Evolutionary conservation across 495 filamentous ascomycete genomes (phyloP), one percentile per base, ranked within the genome.

Genomic region (Aspergillus steynii): DNA sequence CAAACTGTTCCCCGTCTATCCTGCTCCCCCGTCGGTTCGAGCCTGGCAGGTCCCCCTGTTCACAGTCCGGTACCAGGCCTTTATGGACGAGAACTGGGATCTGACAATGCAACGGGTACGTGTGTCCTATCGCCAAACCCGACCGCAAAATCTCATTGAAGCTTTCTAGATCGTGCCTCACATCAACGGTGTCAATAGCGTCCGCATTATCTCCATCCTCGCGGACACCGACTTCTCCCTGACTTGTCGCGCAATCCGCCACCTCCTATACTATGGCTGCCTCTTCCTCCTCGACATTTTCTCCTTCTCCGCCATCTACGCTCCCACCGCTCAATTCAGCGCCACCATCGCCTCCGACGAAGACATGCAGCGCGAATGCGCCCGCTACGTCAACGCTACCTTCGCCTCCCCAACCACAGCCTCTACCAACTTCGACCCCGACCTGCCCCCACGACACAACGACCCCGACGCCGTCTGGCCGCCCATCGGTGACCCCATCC

Each of bases 1-100:
- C 81, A 97, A 97, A 72, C 85, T 96, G 53, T 96, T 97, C 75
- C 92, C 91, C 0, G 85, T 88, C 53, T 92, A 93, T 66, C 82
- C 87, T 2, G 84, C 86, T 6, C 93, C 94, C 0, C 86, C 93
- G 0, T 81, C 85, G 6, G 86, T 97, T 59, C 86, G 87, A 64
- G 81, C 90, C 7, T 96, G 88, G 86, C 90, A 97, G 67, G 96
- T 99, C 9, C 95, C 95, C 12, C 83, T 98, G 15, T 88, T 90
- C 63, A 96, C 92, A 63, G 89, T 96, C 60, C 88, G 90, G 50
- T 88, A 95, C 37, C 80, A 85, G 26, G 78, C 85, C 48, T 81
- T 88, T 45, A 87, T 93, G 69, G 90, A 96, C 71, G 88, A 88
- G 54, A 93, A 90, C 55, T 96, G 91, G 90, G 95, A 97, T 68